Percentiles rank a stretch among this genome's conserved stretches.
Conservation (phyloP, 2,329 filamentous ascomycete genomes). For the Scedosporium apiospermum region DNA sequence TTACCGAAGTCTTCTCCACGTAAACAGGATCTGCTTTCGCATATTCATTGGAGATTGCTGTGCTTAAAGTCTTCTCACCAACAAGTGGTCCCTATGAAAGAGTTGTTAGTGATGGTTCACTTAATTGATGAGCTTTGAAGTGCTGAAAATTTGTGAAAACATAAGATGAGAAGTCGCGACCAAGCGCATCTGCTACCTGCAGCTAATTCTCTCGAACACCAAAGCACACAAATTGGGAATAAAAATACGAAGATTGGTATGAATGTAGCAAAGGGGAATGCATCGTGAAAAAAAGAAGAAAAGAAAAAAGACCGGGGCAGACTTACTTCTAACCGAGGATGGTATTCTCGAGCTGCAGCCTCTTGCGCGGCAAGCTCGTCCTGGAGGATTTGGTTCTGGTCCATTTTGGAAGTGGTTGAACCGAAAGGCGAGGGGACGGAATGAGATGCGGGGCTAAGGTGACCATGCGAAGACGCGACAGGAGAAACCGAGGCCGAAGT, state of each 20-base stretch:
- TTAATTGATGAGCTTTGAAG: background rate
- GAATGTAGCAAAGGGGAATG: background rate
- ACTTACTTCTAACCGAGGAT: constrained; percentile 46
- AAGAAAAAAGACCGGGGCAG: background rate
- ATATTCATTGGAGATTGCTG: constrained; percentile 74
- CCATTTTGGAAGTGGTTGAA: background rate
- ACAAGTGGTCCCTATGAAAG: constrained; percentile 68
- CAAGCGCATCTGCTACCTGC: background rate
- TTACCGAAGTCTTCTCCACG: constrained; percentile 77
- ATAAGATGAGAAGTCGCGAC: too few species aligned
- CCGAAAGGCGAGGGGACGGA: constrained; percentile 2
- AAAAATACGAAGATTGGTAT: background rate
- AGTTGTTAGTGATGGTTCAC: background rate
- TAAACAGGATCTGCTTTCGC: constrained; percentile 78
- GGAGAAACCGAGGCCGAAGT: constrained; percentile 9
- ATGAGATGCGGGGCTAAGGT: constrained; percentile 5
- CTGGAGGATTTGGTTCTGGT: background rate
- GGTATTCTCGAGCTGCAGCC: constrained; percentile 49
- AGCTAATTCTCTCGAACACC: background rate
- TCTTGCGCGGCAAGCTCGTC: constrained; percentile 37
- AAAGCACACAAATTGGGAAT: background rate
- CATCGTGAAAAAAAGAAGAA: background rate
- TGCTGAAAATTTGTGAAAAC: too few species aligned
- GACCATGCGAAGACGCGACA: constrained; percentile 1
- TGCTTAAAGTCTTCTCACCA: constrained; percentile 66